Percentiles rank a stretch among this genome's conserved stretches.
phyloP scores from a whole-genome alignment of 768 basidiomycete species.

The Trametes punicea region DNA sequence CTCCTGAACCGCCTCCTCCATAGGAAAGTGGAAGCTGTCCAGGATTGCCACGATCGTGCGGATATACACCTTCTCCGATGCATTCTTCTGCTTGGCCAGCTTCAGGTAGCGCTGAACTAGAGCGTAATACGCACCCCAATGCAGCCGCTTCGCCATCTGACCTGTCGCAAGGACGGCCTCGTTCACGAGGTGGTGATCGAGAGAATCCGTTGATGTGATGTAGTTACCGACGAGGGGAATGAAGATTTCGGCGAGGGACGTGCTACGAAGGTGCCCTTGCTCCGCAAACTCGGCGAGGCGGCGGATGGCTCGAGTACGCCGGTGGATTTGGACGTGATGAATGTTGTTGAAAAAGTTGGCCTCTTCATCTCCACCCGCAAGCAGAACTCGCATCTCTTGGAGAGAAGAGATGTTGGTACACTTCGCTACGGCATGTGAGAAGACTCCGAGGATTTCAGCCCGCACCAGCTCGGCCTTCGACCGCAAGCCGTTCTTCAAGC shows the following conservation, averaged over 20 bases:
- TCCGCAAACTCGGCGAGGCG: constrained; percentile 78
- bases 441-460: constrained; percentile 73
- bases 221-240: constrained; percentile 85
- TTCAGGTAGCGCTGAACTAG: constrained; percentile 81
- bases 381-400: constrained; percentile 75
- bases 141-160: constrained; percentile 67
- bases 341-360: constrained; percentile 98
- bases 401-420: constrained; percentile 58
- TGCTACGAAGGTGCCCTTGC: constrained; percentile 61
- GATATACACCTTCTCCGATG: constrained; percentile 76
- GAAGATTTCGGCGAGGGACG: constrained; percentile 75
- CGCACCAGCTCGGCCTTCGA: constrained; percentile 87
- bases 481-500: constrained; percentile 73
- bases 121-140: constrained; percentile 81
- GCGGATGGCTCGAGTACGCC: constrained; percentile 81
- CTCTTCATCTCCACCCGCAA: constrained; percentile 88
- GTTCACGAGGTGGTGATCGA: constrained; percentile 86
- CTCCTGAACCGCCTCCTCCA: constrained; percentile 55
- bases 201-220: constrained; percentile 53
- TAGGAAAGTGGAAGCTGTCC: constrained; percentile 88
- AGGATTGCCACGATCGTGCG: constrained; percentile 80
- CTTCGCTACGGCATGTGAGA: constrained; percentile 69
- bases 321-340: constrained; percentile 88
- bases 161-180: constrained; percentile 84
- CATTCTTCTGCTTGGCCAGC: constrained; percentile 61